Percentiles rank a stretch among this genome's conserved stretches.
Conservation (phyloP, 140 eudicot species). For the Stevia rebaudiana region DNA sequence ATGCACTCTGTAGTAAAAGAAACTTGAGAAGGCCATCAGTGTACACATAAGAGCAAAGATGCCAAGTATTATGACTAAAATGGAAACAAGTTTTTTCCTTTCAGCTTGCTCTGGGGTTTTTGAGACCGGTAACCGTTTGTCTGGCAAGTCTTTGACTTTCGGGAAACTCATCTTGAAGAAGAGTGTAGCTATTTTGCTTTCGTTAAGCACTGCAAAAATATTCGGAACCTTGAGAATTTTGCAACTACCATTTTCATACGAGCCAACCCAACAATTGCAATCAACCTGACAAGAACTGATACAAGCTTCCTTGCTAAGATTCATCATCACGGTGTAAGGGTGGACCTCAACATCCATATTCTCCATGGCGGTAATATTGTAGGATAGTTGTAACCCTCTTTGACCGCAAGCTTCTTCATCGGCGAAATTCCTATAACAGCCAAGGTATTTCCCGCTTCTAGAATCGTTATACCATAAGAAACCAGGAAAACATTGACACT, state of each 20-base stretch:
- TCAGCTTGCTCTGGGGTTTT: background rate
- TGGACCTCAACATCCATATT: background rate
- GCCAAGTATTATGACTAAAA: constrained; percentile 23
- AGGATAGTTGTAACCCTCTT: constrained; percentile 8
- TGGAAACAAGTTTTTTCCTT: constrained; percentile 14
- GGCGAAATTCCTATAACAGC: constrained; percentile 31
- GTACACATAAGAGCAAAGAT: constrained; percentile 26
- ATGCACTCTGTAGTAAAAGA: constrained; percentile 20
- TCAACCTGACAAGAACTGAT: constrained; percentile 16
- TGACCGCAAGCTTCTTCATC: constrained; percentile 22
- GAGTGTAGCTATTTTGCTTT: background rate
- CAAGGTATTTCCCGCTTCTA: constrained; percentile 17
- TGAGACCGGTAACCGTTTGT: background rate
- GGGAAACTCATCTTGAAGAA: constrained; percentile 27
- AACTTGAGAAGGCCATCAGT: constrained; percentile 8
- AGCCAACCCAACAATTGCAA: constrained; percentile 31
- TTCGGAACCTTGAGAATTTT: constrained; percentile 7
- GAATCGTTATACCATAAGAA: background rate
- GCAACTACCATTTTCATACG: constrained; percentile 9
- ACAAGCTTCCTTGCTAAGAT: constrained; percentile 17
- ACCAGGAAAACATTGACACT: constrained; percentile 31
- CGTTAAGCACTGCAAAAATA: background rate
- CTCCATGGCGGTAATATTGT: constrained; percentile 7
- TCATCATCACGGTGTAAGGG: constrained; percentile 8
- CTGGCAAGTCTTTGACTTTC: background rate